Percentiles rank a stretch among this genome's conserved stretches.
Conservation (phyloP, 495 filamentous ascomycete species). For the Tetracladium setigerum region DNA sequence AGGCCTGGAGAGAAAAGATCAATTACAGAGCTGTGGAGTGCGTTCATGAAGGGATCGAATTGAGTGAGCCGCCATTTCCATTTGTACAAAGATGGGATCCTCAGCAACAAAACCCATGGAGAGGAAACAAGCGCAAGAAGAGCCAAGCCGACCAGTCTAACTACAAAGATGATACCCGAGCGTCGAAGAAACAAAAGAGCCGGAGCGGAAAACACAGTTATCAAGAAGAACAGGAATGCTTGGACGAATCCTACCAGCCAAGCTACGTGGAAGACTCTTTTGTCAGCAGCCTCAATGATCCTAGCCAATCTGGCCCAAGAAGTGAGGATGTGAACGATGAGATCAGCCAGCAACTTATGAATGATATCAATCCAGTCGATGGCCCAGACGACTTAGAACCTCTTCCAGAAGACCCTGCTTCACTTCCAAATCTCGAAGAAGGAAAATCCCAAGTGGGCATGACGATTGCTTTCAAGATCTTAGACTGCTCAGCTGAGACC, state of each 20-base stretch:
- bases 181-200: conserved; percentile 41
- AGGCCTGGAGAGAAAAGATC: conserved; percentile 69
- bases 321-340: conserved; percentile 18
- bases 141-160: conserved; percentile 24
- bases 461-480: conserved; percentile 73
- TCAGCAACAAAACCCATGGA: conserved; percentile 46
- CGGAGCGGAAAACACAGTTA: conserved; percentile 27
- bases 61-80: conserved; percentile 80
- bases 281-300: conserved; percentile 13
- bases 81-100: conserved; percentile 86
- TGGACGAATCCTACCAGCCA: conserved; percentile 25
- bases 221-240: conserved; percentile 25
- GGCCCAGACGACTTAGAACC: conserved; percentile 54
- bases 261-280: conserved; percentile 43
- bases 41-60: conserved; percentile 58
- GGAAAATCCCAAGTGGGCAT: conserved; percentile 51
- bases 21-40: conserved; percentile 74
- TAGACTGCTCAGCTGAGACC: conserved; percentile 63
- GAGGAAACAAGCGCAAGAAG: conserved; percentile 37
- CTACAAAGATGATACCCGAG: conserved; percentile 23
- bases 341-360: conserved; percentile 27
- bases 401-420: conserved; percentile 54
- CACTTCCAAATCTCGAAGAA: conserved; percentile 45
- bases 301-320: conserved; percentile 6
- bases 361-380: conserved; percentile 24